Evolutionary conservation across 2,329 filamentous ascomycete genomes (phyloP).

Genomic region (Emergomyces africanus): DNA sequence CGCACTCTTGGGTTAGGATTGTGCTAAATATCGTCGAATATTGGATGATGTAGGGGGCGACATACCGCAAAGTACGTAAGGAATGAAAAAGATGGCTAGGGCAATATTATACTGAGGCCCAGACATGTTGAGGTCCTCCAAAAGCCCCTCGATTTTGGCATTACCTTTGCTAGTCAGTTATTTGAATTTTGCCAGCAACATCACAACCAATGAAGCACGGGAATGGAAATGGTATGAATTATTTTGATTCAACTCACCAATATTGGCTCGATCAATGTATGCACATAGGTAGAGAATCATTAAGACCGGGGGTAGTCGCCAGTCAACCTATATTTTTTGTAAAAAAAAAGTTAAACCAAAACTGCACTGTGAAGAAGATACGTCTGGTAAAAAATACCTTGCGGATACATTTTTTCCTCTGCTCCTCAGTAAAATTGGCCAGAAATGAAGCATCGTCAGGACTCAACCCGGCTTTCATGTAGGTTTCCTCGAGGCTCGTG

Average conservation of each 20-base stretch:
- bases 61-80: slow-evolving; percentile 63
- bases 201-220: not conserved
- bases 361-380: slow-evolving; percentile 1
- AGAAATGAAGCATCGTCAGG: slow-evolving; percentile 23
- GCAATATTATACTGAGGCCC: slow-evolving; percentile 57
- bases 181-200: not conserved
- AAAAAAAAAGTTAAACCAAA: not conserved
- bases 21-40: not conserved
- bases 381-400: slow-evolving; percentile 17
- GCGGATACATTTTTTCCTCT: slow-evolving; percentile 18
- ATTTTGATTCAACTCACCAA: slow-evolving; percentile 1
- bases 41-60: slow-evolving; percentile 53
- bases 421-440: slow-evolving; percentile 18
- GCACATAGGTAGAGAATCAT: slow-evolving; percentile 8
- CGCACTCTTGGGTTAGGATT: slow-evolving; percentile 11
- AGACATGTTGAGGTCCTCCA: slow-evolving; percentile 49
- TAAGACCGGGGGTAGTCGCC: slow-evolving; percentile 3
- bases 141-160: slow-evolving; percentile 48
- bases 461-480: slow-evolving; percentile 5
- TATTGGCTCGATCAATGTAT: slow-evolving; percentile 8
- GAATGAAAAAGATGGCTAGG: slow-evolving; percentile 76
- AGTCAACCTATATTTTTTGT: slow-evolving; percentile 2
- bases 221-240: not conserved
- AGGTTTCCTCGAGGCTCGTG: slow-evolving; percentile 5
- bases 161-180: slow-evolving; percentile 60